Evolutionary conservation across 257 asterid genomes (phyloP).

Genomic region (Forsythia viridissima): DNA sequence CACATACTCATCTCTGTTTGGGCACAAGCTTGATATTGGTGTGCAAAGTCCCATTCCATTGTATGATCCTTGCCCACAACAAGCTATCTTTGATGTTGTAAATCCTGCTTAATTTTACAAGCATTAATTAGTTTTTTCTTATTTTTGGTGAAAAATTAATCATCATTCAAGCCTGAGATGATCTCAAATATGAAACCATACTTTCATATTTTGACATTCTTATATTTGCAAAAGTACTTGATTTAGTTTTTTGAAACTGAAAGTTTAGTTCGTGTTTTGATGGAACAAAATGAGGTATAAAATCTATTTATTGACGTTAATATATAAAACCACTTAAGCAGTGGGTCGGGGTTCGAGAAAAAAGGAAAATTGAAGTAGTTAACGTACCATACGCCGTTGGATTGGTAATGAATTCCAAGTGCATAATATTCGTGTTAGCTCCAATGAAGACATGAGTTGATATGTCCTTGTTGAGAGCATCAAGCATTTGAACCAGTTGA

Average conservation of each 20-base stretch:
- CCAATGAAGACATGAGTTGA: slow-evolving; percentile 66
- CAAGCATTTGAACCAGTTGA: slow-evolving; percentile 54
- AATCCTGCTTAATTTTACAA: slow-evolving; percentile 44
- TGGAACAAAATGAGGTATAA: no score
- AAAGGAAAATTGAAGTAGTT: not conserved
- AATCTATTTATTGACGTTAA: no score
- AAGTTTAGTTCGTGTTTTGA: no score
- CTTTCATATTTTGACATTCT: not conserved
- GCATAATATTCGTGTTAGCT: slow-evolving; percentile 59
- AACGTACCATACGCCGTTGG: slow-evolving; percentile 73
- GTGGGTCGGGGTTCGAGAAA: not conserved
- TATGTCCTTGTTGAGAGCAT: slow-evolving; percentile 45
- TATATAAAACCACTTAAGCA: not conserved
- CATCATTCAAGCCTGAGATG: not conserved
- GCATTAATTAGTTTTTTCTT: not conserved
- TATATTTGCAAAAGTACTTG: no score
- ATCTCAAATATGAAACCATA: not conserved
- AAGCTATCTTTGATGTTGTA: slow-evolving; percentile 69
- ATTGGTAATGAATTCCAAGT: slow-evolving; percentile 59
- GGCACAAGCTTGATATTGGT: slow-evolving; percentile 60
- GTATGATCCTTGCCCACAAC: slow-evolving; percentile 87
- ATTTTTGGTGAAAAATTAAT: not conserved
- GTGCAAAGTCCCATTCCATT: slow-evolving; percentile 84
- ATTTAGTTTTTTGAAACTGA: no score
- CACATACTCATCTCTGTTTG: slow-evolving; percentile 66